Evolutionary conservation across 257 asterid species (phyloP), one percentile per base, ranked within the genome.

Genomic region (Marsdenia floribunda): DNA sequence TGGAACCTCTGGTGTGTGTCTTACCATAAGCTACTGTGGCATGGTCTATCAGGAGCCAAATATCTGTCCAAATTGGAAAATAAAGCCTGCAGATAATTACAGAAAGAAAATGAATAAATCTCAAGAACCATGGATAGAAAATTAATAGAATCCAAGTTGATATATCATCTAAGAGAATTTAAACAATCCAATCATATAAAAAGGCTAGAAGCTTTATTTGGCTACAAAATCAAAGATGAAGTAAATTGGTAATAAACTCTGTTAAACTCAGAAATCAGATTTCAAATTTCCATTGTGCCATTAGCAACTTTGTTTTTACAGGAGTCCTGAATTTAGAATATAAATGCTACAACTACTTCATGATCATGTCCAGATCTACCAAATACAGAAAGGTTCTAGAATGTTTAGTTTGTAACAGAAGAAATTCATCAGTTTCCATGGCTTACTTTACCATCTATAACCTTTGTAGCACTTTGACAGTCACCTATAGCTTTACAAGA

Each of bases 11-110:
- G 33, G 52, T 44, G 0, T 70, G 68, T 65, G 72, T 82, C 87
- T 85, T 79, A 91, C 97, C 98, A 93, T 83, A 91, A 90, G 86
- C 97, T 90, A 79, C 75, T 78, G 82, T 93, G 96, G 73, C 97
- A 93, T 71, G 98, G 98, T 77, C 90, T 84, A 82, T 93, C 90
- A 0, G 98, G 96, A 54, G 91, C 96, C 84, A 91, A 77, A 81
- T 76, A 87, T 78, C 85, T 93, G 79, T 93, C 98, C 26, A 93
- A 88, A 86, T 88, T 88, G 80, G 90, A 87, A 81, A 88, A 87
- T 49, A 93, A 80, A 64, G 93, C 85, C 98, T 93, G 93, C 88
- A 85, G 74, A 74, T 35, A 9, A 53, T n/a, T n/a, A 7, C 14
- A 65, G 6, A 42, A 80, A 22, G 19, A 33, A n/a, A 13, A 6